Conservation (phyloP, 164 flowering plant genomes). For the Stephania japonica region DNA sequence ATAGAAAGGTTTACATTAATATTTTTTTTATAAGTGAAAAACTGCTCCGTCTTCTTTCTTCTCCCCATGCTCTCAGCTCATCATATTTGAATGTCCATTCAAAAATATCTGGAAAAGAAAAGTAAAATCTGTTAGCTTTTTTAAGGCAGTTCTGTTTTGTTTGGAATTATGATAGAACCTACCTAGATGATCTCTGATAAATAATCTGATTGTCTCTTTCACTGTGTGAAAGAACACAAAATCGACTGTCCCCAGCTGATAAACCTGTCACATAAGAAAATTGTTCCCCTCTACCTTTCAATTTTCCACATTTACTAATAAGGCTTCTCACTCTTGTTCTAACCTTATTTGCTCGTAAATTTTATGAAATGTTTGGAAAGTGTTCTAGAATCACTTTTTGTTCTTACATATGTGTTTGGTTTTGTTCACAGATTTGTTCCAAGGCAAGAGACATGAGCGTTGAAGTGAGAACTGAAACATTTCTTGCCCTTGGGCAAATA, state of each 20-base stretch:
- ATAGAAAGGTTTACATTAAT: no score
- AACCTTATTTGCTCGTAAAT: background rate
- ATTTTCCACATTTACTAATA: no score
- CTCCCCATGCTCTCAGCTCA: background rate
- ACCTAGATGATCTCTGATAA: background rate
- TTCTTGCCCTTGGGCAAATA: slow-evolving; percentile 57
- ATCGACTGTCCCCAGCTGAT: background rate
- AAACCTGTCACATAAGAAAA: no score
- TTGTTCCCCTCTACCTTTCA: no score
- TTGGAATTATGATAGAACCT: background rate
- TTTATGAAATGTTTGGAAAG: background rate
- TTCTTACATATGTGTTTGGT: background rate
- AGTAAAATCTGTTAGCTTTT: background rate
- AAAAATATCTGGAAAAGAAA: background rate
- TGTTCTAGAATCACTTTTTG: background rate
- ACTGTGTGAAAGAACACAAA: background rate
- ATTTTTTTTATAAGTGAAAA: no score
- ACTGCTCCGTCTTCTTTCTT: background rate
- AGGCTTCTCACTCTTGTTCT: background rate
- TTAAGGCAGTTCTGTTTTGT: background rate
- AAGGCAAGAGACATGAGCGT: slow-evolving; percentile 77
- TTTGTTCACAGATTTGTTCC: slow-evolving; percentile 56
- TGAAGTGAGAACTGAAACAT: slow-evolving; percentile 64
- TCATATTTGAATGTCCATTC: no score
- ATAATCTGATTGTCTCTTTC: no score